Base-by-base conservation (phyloP, 1,284 basidiomycete genomes). In the Calocybe gambosa region DNA sequence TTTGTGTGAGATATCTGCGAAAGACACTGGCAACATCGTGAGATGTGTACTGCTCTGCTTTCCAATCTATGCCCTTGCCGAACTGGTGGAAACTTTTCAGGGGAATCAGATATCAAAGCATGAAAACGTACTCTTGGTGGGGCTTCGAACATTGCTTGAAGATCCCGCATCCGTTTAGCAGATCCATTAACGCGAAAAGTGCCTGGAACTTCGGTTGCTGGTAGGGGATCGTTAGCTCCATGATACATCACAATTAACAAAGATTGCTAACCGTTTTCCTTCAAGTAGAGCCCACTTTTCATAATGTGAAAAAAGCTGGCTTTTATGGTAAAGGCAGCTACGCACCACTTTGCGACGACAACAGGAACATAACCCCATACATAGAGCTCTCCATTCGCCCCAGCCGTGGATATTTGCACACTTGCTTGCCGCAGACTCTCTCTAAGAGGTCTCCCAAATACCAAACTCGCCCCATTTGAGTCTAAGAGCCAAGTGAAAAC, bases 21-120 rank as follows among this genome's bases (percentile, higher is more conserved):
- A 99, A 90, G 43, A 99, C 92, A 57, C 90, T 95, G 15, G 95
- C 95, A 41, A 96, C 93, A 63, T 99, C 95, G 65, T 99, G 95
- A 1, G 93, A 81, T 26, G 88, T 96, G 66, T 87, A 98, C 16
- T 77, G 75, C 56, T 89, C 82, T 47, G 77, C 71, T 59, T 82
- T 83, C 93, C 94, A 98, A 57, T 95, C 88, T 26, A 99, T 73
- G 48, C 85, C 80, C 64, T 95, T 95, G 52, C 95, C 96, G 60
- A 93, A 98, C 89, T 93, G 57, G 33, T 31, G 38, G 38, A 35
- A 45, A 29, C 48, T 47, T 45, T 50, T 6, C 5, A 33, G 9
- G n/a, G 29, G 8, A 31, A n/a, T 29, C 37, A 42, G 7, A 26
- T 12, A 36, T 19, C 21, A 26, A 13, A 43, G 25, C 9, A 16